A percentile compares a stretch with the other conserved stretches of the same genome.
phyloP scores from a whole-genome alignment of 192 early-diverging fungal species.

The Phlyctochytrium bullatum region DNA sequence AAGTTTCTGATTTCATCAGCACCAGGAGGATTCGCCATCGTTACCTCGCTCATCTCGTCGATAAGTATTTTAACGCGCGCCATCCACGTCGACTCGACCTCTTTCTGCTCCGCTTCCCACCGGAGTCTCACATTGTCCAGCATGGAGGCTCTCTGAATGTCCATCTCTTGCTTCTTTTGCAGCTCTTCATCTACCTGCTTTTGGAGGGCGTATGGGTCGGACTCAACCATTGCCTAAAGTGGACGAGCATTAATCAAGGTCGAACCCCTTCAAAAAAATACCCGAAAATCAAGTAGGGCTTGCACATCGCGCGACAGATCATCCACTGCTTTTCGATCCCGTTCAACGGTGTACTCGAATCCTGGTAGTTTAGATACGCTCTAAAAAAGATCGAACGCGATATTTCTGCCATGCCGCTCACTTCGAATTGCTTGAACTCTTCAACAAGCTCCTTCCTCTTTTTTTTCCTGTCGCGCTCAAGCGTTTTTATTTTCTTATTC shows the following conservation, averaged over 20 bases:
- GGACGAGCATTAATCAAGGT: too few species aligned
- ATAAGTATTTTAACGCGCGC: constrained; percentile 18
- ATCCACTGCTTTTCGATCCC: constrained; percentile 21
- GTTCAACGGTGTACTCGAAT: constrained; percentile 8
- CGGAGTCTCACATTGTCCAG: constrained; percentile 3
- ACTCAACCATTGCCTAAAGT: constrained; percentile 23
- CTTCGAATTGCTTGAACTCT: not conserved
- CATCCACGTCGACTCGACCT: constrained; percentile 27
- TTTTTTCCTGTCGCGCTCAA: constrained; percentile 8
- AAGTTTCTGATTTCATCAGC: not conserved
- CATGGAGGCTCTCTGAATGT: not conserved
- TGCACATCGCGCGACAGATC: constrained; percentile 13
- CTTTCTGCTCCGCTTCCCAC: constrained; percentile 26
- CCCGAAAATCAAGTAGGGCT: constrained; percentile 23
- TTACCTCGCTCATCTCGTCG: constrained; percentile 20
- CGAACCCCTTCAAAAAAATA: too few species aligned
- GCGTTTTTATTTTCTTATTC: constrained; percentile 5
- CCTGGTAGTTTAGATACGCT: not conserved
- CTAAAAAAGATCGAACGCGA: not conserved
- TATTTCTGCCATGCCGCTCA: not conserved
- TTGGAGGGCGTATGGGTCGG: constrained; percentile 14
- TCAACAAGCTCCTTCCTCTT: constrained; percentile 10
- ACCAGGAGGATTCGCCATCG: not conserved
- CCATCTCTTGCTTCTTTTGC: constrained; percentile 8
- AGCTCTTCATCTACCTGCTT: constrained; percentile 3